Percentiles rank a stretch among this genome's conserved stretches.
Conservation (phyloP, 768 basidiomycete species). For the Dentipellis sp. region DNA sequence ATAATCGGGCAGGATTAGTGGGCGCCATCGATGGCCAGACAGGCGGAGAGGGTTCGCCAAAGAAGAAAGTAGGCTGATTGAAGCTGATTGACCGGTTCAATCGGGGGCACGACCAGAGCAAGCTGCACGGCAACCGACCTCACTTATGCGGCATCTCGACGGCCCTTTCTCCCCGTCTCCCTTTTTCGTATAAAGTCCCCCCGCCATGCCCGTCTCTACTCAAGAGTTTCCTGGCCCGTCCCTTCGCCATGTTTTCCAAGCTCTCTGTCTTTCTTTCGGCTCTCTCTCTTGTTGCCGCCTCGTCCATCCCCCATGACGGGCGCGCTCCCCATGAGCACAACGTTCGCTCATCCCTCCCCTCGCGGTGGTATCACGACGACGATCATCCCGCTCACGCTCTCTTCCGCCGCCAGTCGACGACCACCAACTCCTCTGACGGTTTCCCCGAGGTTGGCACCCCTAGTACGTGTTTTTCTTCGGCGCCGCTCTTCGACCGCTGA, state of each 20-base stretch:
- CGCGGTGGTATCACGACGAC: constrained; percentile 18
- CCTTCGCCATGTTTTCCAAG: not conserved
- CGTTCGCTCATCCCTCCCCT: constrained; percentile 9
- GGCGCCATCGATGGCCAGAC: no score
- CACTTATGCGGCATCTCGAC: no score
- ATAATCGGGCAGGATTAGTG: no score
- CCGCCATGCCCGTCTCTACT: not conserved
- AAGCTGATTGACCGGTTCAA: no score
- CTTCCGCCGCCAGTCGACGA: constrained; percentile 15
- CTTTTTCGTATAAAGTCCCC: not conserved
- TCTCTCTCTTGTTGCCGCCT: not conserved
- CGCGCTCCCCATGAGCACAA: not conserved
- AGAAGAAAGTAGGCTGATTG: no score
- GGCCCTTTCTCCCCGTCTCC: no score
- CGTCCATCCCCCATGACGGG: constrained; percentile 2
- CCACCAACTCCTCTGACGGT: not conserved
- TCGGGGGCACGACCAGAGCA: no score
- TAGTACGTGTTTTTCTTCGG: constrained; percentile 2
- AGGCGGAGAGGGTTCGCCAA: no score
- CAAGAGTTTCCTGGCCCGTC: not conserved
- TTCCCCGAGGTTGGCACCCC: constrained; percentile 16
- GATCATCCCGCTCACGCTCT: constrained; percentile 18
- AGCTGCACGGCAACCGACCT: no score
- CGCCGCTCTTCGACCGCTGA: not conserved
- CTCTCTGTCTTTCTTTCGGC: not conserved